phyloP scores from a whole-genome alignment of 2,329 filamentous ascomycete species.

The Talaromyces sp. region DNA sequence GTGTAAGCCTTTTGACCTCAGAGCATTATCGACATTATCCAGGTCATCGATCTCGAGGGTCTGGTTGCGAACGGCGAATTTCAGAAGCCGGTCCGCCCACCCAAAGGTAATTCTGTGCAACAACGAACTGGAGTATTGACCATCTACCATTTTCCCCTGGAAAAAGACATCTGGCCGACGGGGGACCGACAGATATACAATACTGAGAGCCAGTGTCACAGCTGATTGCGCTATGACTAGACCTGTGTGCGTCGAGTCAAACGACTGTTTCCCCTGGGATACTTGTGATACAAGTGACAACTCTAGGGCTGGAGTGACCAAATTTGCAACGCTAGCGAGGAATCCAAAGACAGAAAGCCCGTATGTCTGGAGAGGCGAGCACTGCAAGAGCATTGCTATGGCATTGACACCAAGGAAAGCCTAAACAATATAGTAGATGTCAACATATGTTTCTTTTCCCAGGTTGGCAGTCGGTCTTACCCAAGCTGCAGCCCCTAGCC shows the following conservation, averaged over 20 bases:
- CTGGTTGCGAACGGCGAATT: slow-evolving; percentile 51
- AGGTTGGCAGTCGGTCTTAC: slow-evolving; percentile 41
- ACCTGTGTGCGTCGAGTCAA: slow-evolving; percentile 28
- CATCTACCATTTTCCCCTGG: slow-evolving; percentile 54
- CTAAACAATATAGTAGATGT: slow-evolving; percentile 12
- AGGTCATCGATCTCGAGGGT: slow-evolving; percentile 58
- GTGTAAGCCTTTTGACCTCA: slow-evolving; percentile 48
- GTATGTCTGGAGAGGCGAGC: slow-evolving; percentile 27
- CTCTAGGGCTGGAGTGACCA: slow-evolving; percentile 17
- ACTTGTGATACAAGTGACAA: slow-evolving; percentile 25
- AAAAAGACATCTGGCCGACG: slow-evolving; percentile 60
- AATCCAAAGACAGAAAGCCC: slow-evolving; percentile 25
- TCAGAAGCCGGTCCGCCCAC: slow-evolving; percentile 55
- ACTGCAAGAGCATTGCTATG: slow-evolving; percentile 27
- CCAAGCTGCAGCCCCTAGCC: slow-evolving; percentile 57
- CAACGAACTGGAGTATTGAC: slow-evolving; percentile 54
- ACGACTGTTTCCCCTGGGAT: background rate
- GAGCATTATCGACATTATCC: slow-evolving; percentile 51
- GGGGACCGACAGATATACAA: slow-evolving; percentile 50
- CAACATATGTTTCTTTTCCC: background rate
- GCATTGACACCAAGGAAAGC: slow-evolving; percentile 27
- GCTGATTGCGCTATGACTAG: slow-evolving; percentile 47
- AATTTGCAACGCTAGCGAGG: slow-evolving; percentile 21
- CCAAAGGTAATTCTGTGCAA: slow-evolving; percentile 58
- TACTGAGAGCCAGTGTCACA: slow-evolving; percentile 23